Base-by-base conservation (phyloP, 768 basidiomycete species). In the Pleurotus sapidus region DNA sequence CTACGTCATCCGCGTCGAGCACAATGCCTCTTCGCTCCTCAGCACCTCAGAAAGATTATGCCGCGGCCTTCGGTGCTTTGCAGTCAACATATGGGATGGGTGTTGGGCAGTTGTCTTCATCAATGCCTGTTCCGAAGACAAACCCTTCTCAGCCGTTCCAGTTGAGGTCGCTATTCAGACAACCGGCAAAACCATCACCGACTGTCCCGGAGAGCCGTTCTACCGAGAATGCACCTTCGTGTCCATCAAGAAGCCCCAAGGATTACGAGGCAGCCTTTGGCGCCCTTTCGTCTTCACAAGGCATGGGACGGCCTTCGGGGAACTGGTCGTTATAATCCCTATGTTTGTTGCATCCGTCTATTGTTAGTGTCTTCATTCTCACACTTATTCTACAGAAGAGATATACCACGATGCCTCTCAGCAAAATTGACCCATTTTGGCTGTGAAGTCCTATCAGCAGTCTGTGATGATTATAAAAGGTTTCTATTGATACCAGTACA, bases 41-140 rank as follows among this genome's bases (percentile, higher is more conserved):
- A 11, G 42, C 9, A 23, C 18, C 37, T 9, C 17, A 9, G n/a
- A 53, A 53, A 20, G 51, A 54, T 39, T 54, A 54, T 23, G 17
- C 51, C 14, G 34, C 51, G 6, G 51, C 51, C 23, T 54, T 54
- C 23, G 51, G 17, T n/a, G 34, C 51, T n/a, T 37, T 54, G 4
- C 51, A 54, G 39, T n/a, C 51, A 18, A 54, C 51, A 40, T 54
- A 54, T n/a, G 51, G 51, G n/a, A n/a, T 54, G 20, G 51, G 51
- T 18, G n/a, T 37, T 54, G 39, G 51, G 15, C 38, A 39, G 14
- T 24, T 42, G 39, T 8, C 51, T 8, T 18, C 51, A 18, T 42
- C 51, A 23, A 54, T 37, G 37, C 51, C 51, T 24, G 11, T 7
- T 11, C 51, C 51, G 15, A 54, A 54, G 51, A 39, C 39, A 42